Percentiles rank a stretch among this genome's conserved stretches.
Conservation (phyloP, 768 basidiomycete genomes). For the Lactarius indigo region DNA sequence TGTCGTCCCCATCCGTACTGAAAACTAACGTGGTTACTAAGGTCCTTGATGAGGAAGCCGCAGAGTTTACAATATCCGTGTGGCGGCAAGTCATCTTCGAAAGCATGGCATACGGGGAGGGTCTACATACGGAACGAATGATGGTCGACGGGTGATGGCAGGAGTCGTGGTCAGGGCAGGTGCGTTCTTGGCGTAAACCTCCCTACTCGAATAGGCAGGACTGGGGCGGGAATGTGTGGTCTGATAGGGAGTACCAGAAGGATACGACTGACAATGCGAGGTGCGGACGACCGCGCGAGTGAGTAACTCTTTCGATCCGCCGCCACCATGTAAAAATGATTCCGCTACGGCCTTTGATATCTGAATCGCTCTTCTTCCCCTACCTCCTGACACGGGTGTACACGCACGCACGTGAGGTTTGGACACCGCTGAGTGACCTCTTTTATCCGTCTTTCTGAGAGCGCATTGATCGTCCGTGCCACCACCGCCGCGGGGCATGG, state of each 20-base stretch:
- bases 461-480: slow-evolving; percentile 23
- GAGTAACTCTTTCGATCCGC: slow-evolving; percentile 18
- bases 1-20: neutral
- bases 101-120: slow-evolving; percentile 90
- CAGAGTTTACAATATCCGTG: slow-evolving; percentile 67
- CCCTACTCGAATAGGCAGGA: slow-evolving; percentile 7
- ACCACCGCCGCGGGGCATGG: slow-evolving; percentile 20
- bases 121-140: slow-evolving; percentile 81
- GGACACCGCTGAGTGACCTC: slow-evolving; percentile 22
- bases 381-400: slow-evolving; percentile 2
- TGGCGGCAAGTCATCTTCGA: slow-evolving; percentile 96
- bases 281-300: slow-evolving; percentile 19
- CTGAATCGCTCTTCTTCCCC: slow-evolving; percentile 22
- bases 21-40: slow-evolving; percentile 33
- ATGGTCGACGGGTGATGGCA: slow-evolving; percentile 56
- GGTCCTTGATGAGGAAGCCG: slow-evolving; percentile 93
- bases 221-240: slow-evolving; percentile 12
- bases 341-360: slow-evolving; percentile 23
- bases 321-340: slow-evolving; percentile 23
- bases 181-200: slow-evolving; percentile 24
- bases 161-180: slow-evolving; percentile 22
- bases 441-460: slow-evolving; percentile 17
- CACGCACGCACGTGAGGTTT: slow-evolving; percentile 5
- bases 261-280: slow-evolving; percentile 12
- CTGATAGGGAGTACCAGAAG: slow-evolving; percentile 11